Evolutionary conservation across 148 eudicot species (phyloP), one percentile per base, ranked within the genome.

Genomic region (Chenopodium suecicum): DNA sequence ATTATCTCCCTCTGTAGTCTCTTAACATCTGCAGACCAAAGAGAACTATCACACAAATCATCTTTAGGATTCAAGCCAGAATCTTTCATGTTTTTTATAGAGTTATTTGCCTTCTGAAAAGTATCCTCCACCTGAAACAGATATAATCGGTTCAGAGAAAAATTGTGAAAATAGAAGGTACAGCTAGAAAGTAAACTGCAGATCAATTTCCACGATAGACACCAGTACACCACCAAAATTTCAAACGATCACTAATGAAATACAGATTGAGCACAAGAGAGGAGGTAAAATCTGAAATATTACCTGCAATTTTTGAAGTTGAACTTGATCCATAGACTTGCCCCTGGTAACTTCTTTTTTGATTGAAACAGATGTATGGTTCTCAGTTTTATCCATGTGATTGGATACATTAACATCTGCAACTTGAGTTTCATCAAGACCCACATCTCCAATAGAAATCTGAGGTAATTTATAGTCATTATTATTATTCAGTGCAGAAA

Each of bases 41-140:
- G 78, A 32, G 86, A 16, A 83, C 29, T 82, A 66, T 25, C 60
- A 74, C 67, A 84, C 66, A 79, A 73, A 80, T 90, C 91, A 84
- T 88, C 92, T 74, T 88, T 95, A 72, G 95, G 95, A 89, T 90
- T 92, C 83, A 92, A 86, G 66, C 97, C 97, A 73, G 89, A 92
- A 85, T 89, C 94, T 85, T 86, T 94, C 37, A 80, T 86, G 88
- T 73, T 78, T 86, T 84, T 89, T 29, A 54, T 41, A 52, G 86
- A 50, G n/a, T 79, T 80, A n/a, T 67, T 82, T 23, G 71, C 73
- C 79, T 79, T 83, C 37, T 37, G 73, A 66, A 47, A 75, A 48
- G 19, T 72, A 83, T 81, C 81, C 27, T 83, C 87, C 25, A 37
- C 87, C 93, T 91, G 80, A 70, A 80, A 50, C 32, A 66, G 73